A percentile compares a stretch with the other conserved stretches of the same genome.
phyloP scores from a whole-genome alignment of 306 rosid species.

The Trifolium fragiferum region DNA sequence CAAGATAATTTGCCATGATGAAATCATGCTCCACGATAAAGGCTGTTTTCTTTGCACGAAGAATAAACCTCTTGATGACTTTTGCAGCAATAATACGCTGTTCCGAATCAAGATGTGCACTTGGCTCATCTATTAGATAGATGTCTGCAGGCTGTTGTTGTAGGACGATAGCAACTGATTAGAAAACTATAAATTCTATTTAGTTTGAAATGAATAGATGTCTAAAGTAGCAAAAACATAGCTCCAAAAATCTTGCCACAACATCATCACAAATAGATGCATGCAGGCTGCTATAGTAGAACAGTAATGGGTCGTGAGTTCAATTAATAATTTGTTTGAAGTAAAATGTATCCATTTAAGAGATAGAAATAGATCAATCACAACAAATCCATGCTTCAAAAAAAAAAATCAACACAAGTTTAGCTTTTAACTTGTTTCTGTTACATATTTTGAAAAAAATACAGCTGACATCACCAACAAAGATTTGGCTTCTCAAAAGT shows the following conservation, averaged over 20 bases:
- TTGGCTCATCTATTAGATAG: conserved; percentile 94
- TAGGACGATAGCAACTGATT: conserved; percentile 32
- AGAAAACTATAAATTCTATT: conserved; percentile 17
- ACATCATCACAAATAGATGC: neutral
- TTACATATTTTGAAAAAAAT: too few relatives aligned
- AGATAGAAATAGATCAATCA: too few relatives aligned
- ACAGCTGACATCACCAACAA: too few relatives aligned
- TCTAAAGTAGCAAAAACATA: neutral
- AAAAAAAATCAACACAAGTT: neutral
- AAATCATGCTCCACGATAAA: neutral
- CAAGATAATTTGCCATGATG: neutral
- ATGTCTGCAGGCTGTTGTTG: conserved; percentile 57
- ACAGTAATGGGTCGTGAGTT: too few relatives aligned
- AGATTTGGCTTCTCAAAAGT: too few relatives aligned
- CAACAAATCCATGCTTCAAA: neutral
- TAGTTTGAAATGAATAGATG: conserved; percentile 21
- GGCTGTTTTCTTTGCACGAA: neutral
- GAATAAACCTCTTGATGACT: neutral
- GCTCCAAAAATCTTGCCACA: neutral
- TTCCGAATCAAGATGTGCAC: conserved; percentile 55
- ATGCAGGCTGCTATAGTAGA: too few relatives aligned
- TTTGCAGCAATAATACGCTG: neutral
- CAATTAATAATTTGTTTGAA: too few relatives aligned
- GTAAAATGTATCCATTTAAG: too few relatives aligned
- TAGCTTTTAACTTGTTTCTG: neutral